Base-by-base conservation (phyloP, 2,329 filamentous ascomycete genomes). In the Hypomyces perniciosus region DNA sequence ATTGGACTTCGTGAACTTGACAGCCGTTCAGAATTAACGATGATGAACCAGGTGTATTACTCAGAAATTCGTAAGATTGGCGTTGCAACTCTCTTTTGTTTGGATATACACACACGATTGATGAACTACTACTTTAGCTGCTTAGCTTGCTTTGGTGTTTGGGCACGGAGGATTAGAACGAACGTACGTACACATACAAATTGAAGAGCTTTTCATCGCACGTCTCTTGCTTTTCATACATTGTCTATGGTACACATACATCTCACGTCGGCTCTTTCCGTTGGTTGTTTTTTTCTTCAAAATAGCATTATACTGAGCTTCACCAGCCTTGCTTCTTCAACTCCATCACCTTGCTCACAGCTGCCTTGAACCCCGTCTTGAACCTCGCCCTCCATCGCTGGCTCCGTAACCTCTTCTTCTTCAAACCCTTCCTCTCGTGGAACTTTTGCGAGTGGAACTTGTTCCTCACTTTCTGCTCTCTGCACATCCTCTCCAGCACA, bases 311-410 rank as follows among this genome's bases (percentile, higher is more conserved):
- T 27, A 10, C n/a, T 9, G 10, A 6, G 29, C 26, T 42, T 61
- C 70, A 95, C 88, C 90, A 93, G 3, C 89, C 89, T 70, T 93
- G 88, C 64, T 74, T 80, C 59, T 80, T 85, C 71, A 95, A 74
- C 65, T 87, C 79, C 62, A 79, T 73, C 5, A 90, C 87, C 57
- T 87, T 75, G 38, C 61, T 65, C 6, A 88, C 78, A 8, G 82
- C 80, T 5, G 77, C 77, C 65, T 73, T 76, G 69, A 93, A 91
- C 4, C 83, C 85, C 31, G 67, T 65, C 74, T 80, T 83, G 69
- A 92, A 93, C 53, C 81, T 78, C 56, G 59, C 71, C 65, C 80
- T 77, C 85, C 86, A 90, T 54, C 88, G 75, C 73, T 85, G 74
- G 53, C 80, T 83, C 66, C 72, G 74, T 59, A 90, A 68, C 61